phyloP scores from a whole-genome alignment of 345 rosid species.

The Noccaea caerulescens region DNA sequence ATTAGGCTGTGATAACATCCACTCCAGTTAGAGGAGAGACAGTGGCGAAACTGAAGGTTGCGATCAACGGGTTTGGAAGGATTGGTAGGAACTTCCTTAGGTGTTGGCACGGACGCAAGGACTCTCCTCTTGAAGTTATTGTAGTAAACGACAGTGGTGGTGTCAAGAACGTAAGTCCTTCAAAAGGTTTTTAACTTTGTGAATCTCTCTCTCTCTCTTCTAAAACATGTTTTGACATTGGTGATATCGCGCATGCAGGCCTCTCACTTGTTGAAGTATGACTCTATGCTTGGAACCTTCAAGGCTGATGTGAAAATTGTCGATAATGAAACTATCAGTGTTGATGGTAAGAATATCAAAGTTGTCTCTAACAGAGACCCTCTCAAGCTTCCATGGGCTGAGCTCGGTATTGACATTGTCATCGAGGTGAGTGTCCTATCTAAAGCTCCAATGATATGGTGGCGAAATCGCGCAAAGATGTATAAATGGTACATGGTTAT shows the following conservation, averaged over 20 bases:
- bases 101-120: slow-evolving; percentile 96
- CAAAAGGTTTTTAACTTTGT: neutral
- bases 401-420: slow-evolving; percentile 95
- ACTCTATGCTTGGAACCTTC: slow-evolving; percentile 94
- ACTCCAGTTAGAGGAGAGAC: slow-evolving; percentile 64
- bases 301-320: slow-evolving; percentile 90
- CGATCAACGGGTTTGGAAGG: slow-evolving; percentile 95
- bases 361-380: slow-evolving; percentile 96
- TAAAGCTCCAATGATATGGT: slow-evolving; percentile 3
- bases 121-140: slow-evolving; percentile 91
- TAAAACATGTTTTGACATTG: slow-evolving; percentile 10
- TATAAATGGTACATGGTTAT: neutral
- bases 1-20: slow-evolving; percentile 54
- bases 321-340: slow-evolving; percentile 72
- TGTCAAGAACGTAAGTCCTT: slow-evolving; percentile 81
- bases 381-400: slow-evolving; percentile 98
- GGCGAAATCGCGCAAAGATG: neutral
- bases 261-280: slow-evolving; percentile 94
- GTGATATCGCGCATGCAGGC: slow-evolving; percentile 54
- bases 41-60: slow-evolving; percentile 90
- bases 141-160: slow-evolving; percentile 98
- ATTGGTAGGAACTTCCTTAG: slow-evolving; percentile 97
- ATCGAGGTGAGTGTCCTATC: slow-evolving; percentile 64
- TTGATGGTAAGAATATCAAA: slow-evolving; percentile 89
- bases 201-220: neutral